A percentile compares a stretch with the other conserved stretches of the same genome.
Evolutionary conservation across 768 basidiomycete species (phyloP).

Genomic region (Tricholoma bakamatsutake): DNA sequence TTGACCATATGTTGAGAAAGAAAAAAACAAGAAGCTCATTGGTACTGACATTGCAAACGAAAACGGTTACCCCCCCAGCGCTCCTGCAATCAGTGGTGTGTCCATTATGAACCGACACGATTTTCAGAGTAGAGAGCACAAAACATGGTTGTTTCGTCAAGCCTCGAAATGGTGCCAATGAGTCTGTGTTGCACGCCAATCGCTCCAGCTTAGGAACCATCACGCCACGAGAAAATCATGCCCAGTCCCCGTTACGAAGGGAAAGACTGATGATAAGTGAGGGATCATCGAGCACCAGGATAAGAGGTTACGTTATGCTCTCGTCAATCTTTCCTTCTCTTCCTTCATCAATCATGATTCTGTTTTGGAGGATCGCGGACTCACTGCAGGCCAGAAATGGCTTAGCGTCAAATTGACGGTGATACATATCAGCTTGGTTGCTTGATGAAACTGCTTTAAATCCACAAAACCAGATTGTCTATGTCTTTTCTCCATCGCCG

Average conservation of each 20-base stretch:
- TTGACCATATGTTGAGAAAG: too few relatives aligned
- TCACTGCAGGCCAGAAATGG: background rate
- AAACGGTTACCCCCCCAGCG: too few relatives aligned
- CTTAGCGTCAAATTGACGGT: background rate
- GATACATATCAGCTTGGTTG: too few relatives aligned
- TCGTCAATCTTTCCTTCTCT: too few relatives aligned
- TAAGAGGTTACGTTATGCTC: too few relatives aligned
- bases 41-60: too few relatives aligned
- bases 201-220: background rate
- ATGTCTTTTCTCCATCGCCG: conserved; percentile 2
- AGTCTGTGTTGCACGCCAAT: background rate
- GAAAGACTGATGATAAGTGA: background rate
- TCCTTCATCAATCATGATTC: background rate
- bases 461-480: background rate
- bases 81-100: background rate
- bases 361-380: too few relatives aligned
- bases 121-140: background rate
- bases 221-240: background rate
- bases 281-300: background rate
- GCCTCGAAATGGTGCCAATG: background rate
- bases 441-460: too few relatives aligned
- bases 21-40: too few relatives aligned
- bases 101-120: background rate
- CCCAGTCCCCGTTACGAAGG: background rate
- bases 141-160: background rate